A percentile compares a stretch with the other conserved stretches of the same genome.
Conservation (phyloP, 2,329 filamentous ascomycete genomes). For the Xylariaceae sp. region DNA sequence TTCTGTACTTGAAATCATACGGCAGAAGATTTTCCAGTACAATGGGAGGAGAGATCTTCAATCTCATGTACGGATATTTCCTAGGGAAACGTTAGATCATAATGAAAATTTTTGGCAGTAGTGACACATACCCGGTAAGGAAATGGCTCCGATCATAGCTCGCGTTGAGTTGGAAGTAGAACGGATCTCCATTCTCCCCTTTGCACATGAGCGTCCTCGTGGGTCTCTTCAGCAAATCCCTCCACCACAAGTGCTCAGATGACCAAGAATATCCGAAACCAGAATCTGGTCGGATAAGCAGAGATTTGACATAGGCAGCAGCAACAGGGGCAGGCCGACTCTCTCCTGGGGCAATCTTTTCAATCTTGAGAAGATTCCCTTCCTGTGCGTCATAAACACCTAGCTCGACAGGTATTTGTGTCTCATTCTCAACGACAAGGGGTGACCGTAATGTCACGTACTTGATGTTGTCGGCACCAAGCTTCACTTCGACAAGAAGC, state of each 20-base stretch:
- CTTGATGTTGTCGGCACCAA: constrained; percentile 95
- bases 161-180: constrained; percentile 95
- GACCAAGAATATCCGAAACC: constrained; percentile 98
- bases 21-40: constrained; percentile 92
- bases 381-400: constrained; percentile 86
- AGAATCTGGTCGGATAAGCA: constrained; percentile 85
- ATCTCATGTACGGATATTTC: constrained; percentile 89
- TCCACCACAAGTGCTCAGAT: constrained; percentile 86
- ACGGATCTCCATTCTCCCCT: constrained; percentile 81
- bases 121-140: constrained; percentile 58
- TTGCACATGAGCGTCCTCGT: constrained; percentile 85
- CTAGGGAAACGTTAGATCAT: constrained; percentile 41
- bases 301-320: constrained; percentile 81
- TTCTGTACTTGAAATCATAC: constrained; percentile 98
- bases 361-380: constrained; percentile 90
- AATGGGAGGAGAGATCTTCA: constrained; percentile 87
- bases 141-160: constrained; percentile 81
- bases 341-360: constrained; percentile 93
- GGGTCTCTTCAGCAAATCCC: constrained; percentile 77
- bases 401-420: constrained; percentile 90
- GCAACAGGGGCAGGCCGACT: constrained; percentile 87
- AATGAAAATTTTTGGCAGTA: neutral
- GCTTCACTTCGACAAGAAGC: constrained; percentile 82
- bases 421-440: constrained; percentile 89
- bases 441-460: constrained; percentile 95